Evolutionary conservation across 2,329 filamentous ascomycete species (phyloP), one percentile per base, ranked within the genome.

Genomic region (Lecanicillium sp.): DNA sequence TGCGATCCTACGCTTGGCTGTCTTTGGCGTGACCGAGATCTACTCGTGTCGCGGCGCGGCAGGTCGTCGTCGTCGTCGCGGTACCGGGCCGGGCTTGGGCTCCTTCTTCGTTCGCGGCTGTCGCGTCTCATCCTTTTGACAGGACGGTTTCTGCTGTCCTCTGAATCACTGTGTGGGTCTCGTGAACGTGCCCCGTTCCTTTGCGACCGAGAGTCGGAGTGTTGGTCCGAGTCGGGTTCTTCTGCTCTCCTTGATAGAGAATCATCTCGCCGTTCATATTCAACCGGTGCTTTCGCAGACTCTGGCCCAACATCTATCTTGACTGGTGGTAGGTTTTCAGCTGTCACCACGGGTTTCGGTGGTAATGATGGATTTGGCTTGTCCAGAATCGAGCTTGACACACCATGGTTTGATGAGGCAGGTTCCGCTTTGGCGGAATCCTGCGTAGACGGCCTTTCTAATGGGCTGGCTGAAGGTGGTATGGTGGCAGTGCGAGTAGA

Each of bases 21-120:
- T n/a, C 41, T 25, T 29, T 43, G 36, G 13, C 17, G 13, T 4
- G 36, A 36, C 13, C 41, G 36, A 30, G 41, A 39, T 14, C 31
- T 27, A n/a, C 33, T 27, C 9, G 28, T 32, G 15, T 36, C 29
- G 15, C 34, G 27, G n/a, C 31, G 36, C 3, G 40, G 36, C 31
- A 42, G 13, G 11, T 35, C 32, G 8, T 38, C 31, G 17, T 30
- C 28, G 14, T 42, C n/a, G 30, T 6, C 17, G 25, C 8, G 17
- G 28, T 32, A 19, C 22, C 5, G 13, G 18, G 10, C 12, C 15
- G 14, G 15, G n/a, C 34, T 36, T 18, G 32, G 14, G 8, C 35
- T 42, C 15, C 22, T 36, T 13, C 29, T 30, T 15, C 33, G 28
- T n/a, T 39, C 41, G 7, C 40, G 30, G 14, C 36, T 42, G n/a